Base-by-base conservation (phyloP, 164 flowering plant species). In the Piper betle region DNA sequence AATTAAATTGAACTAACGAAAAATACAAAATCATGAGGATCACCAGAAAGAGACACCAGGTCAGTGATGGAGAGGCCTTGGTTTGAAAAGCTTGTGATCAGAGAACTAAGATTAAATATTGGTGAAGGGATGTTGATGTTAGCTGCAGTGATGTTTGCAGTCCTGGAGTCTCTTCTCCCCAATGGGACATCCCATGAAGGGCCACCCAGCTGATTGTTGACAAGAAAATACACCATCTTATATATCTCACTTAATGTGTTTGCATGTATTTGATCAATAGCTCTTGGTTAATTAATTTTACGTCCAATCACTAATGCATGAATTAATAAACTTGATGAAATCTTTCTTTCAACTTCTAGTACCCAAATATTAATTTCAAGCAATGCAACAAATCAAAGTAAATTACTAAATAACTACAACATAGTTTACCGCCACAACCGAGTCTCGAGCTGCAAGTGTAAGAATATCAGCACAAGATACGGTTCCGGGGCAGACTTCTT, bases 21-120 rank as follows among this genome's bases (percentile, higher is more conserved):
- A 53, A 7, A 53, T 7, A 17, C 55, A 53, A 53, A 17, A 6
- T 11, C 7, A 6, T 42, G 46, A 11, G 25, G 6, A n/a, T 38
- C n/a, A 74, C 77, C 85, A 56, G 82, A 82, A 37, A 80, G 69
- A 9, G 84, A 78, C 13, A 82, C 84, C 66, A 82, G 55, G 16
- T 82, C 81, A 52, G 72, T 71, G 2, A 48, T 66, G 20, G 42
- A 68, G 18, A 81, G 65, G 1, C 81, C 81, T 41, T 77, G 72
- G 25, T 39, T 18, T 3, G 41, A 43, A 58, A 79, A 82, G 15
- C 15, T 19, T 2, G 68, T n/a, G 19, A 76, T 72, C 17, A 80
- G 77, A 2, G 52, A 17, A 7, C 50, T 52, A 12, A 78, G 69
- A 50, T 37, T 41, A 9, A 40, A 63, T 6, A 46, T 46, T 39